Base-by-base conservation (phyloP, 164 flowering plant genomes). In the Umbilicus rupestris region DNA sequence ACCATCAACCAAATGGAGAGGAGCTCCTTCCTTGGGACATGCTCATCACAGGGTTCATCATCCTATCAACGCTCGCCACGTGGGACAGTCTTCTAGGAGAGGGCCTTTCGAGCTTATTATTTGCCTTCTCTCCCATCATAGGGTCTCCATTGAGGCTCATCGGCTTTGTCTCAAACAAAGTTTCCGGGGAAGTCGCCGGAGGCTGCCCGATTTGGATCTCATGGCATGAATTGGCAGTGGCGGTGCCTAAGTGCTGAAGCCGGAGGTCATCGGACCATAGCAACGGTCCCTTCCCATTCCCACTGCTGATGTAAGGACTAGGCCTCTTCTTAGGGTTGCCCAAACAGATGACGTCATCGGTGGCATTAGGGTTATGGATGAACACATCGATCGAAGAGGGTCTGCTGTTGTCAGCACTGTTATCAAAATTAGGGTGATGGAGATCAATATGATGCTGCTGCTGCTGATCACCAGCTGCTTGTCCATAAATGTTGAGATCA, bases 51-150 rank as follows among this genome's bases (percentile, higher is more conserved):
- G 84, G 76, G 68, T 69, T 82, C 69, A 79, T 68, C 73, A 83
- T 78, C 17, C 82, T 81, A 0, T 52, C 60, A 28, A 30, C 29
- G 29, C 60, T 55, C 14, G 60, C 22, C 3, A 68, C 49, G 50
- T 75, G 70, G 2, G 77, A 67, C 30, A 72, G 72, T 71, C 89
- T 79, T 69, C 84, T 68, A 7, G 97, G 88, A 1, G 97, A 90
- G 22, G 90, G 87, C 82, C 94, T 81, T 60, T 88, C 89, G 28
- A 86, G 80, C 80, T 86, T 85, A 77, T 86, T 85, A 77, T 39
- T 81, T 84, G 79, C 84, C 81, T 19, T 84, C 80, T 0, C 62
- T 72, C 29, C 62, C 59, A 50, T 39, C 69, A 72, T 62, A 2
- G 68, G 52, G 44, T 80, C 86, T 15, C 77, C 78, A 0, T 73